Conservation (phyloP, 225 moss, liverwort and hornwort species). For the Thuidium tamariscinum region DNA sequence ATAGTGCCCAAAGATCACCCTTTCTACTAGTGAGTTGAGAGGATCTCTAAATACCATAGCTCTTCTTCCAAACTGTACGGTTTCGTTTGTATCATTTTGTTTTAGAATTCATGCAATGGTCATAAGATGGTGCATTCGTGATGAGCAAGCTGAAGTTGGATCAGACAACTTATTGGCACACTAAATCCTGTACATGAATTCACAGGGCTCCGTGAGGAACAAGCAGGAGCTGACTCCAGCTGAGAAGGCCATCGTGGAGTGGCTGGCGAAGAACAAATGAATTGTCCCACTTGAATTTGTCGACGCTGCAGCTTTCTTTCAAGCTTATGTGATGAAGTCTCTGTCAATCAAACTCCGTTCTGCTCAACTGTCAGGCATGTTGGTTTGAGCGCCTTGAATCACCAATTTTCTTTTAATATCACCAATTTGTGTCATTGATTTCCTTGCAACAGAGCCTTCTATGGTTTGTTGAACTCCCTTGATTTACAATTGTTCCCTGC, state of each 20-base stretch:
- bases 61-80: not conserved
- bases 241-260: slow-evolving; percentile 78
- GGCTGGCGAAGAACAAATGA: slow-evolving; percentile 77
- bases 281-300: not conserved
- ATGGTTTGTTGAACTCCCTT: not conserved
- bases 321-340: not conserved
- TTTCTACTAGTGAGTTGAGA: not conserved
- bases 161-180: not conserved
- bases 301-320: not conserved
- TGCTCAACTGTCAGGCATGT: not conserved
- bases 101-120: not conserved
- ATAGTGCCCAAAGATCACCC: not conserved
- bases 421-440: not conserved
- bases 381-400: not conserved
- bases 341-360: not conserved
- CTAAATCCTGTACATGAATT: not conserved
- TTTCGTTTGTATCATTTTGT: not conserved
- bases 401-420: not conserved
- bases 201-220: slow-evolving; percentile 61
- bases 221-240: slow-evolving; percentile 53
- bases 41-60: not conserved
- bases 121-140: not conserved
- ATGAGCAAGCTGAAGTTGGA: not conserved
- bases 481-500: not conserved
- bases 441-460: not conserved